Conservation (phyloP, 2,329 filamentous ascomycete species). For the Pseudophaeomoniella oleicola region DNA sequence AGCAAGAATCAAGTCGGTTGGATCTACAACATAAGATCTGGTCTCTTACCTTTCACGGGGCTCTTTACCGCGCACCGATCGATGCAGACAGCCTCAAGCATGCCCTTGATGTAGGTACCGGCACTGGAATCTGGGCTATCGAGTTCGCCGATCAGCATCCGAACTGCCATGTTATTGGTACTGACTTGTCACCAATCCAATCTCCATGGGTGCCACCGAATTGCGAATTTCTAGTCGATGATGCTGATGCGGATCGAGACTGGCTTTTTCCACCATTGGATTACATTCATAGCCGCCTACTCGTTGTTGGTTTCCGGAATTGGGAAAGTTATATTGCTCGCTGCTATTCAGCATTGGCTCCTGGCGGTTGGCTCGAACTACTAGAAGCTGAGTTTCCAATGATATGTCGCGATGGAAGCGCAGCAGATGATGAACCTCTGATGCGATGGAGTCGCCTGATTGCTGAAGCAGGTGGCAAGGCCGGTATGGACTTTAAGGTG, state of each 20-base stretch:
- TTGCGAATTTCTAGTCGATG: slow-evolving; percentile 41
- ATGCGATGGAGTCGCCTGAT: slow-evolving; percentile 12
- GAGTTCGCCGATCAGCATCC: slow-evolving; percentile 16
- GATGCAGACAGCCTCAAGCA: neutral
- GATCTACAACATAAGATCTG: slow-evolving; percentile 24
- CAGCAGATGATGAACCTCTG: slow-evolving; percentile 6
- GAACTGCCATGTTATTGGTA: slow-evolving; percentile 13
- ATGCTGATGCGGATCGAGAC: slow-evolving; percentile 33
- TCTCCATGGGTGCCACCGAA: slow-evolving; percentile 35
- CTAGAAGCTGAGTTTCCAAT: slow-evolving; percentile 18
- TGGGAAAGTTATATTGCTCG: slow-evolving; percentile 36
- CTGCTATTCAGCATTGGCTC: slow-evolving; percentile 29
- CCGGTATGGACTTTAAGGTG: slow-evolving; percentile 8
- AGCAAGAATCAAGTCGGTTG: slow-evolving; percentile 10
- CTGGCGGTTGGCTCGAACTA: slow-evolving; percentile 29
- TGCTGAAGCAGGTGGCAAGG: slow-evolving; percentile 11
- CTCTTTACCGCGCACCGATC: slow-evolving; percentile 3
- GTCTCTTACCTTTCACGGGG: slow-evolving; percentile 13
- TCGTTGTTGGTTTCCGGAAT: slow-evolving; percentile 40
- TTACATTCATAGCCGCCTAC: slow-evolving; percentile 44
- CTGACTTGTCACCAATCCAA: slow-evolving; percentile 16
- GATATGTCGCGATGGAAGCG: slow-evolving; percentile 18
- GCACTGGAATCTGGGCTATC: slow-evolving; percentile 24
- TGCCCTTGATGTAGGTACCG: slow-evolving; percentile 26
- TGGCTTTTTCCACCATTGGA: slow-evolving; percentile 47